phyloP scores from a whole-genome alignment of 2,329 filamentous ascomycete species.

The Beauveria brongniartii region DNA sequence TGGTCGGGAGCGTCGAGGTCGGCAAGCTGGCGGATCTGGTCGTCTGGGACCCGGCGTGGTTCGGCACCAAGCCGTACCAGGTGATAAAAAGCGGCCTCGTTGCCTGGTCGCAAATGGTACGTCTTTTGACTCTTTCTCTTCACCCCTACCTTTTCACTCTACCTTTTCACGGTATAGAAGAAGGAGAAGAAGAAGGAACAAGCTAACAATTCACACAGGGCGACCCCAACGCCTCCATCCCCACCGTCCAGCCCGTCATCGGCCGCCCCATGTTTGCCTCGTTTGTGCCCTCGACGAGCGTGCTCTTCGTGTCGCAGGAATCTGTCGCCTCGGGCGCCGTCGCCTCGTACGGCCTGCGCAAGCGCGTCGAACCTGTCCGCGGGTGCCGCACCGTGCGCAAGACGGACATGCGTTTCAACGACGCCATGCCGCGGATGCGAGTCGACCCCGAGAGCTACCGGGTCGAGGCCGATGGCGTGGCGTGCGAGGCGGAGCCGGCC shows the following conservation, averaged over 20 bases:
- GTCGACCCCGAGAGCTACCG: constrained; percentile 88
- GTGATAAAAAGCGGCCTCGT: constrained; percentile 88
- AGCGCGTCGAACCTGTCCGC: constrained; percentile 72
- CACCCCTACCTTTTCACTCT: not conserved
- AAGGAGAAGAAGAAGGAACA: not conserved
- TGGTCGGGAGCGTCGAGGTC: constrained; percentile 79
- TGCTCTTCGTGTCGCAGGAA: constrained; percentile 75
- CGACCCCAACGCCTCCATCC: constrained; percentile 65
- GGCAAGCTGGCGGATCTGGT: constrained; percentile 88
- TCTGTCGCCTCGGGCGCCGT: constrained; percentile 61
- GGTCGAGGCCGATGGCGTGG: constrained; percentile 74
- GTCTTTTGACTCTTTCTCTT: constrained; percentile 14
- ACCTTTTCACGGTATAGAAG: not conserved
- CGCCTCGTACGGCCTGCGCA: constrained; percentile 65
- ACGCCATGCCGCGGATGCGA: constrained; percentile 73
- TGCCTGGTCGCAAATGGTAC: constrained; percentile 73
- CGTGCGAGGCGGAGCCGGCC: constrained; percentile 67
- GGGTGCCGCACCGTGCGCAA: constrained; percentile 71
- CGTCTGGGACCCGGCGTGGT: constrained; percentile 76
- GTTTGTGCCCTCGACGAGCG: constrained; percentile 66
- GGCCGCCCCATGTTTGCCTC: constrained; percentile 77
- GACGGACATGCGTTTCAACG: constrained; percentile 85
- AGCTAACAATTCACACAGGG: constrained; percentile 38
- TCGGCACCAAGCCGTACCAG: constrained; percentile 75
- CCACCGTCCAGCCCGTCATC: constrained; percentile 79